Base-by-base conservation (phyloP, 371 early-diverging fungal species). In the Zopfochytrium polystomum region DNA sequence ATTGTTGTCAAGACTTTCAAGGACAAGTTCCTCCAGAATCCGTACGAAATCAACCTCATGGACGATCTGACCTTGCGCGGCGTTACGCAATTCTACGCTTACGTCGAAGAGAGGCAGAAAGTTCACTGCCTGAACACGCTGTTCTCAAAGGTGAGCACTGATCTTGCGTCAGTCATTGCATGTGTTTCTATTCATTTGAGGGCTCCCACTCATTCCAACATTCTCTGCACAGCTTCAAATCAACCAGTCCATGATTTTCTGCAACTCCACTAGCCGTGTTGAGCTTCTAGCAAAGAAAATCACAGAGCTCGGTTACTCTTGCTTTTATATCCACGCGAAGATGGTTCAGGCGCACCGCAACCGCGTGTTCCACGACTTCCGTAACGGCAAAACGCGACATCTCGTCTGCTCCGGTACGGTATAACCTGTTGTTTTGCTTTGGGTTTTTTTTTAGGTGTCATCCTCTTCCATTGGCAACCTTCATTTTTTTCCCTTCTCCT, bases 211-310 rank as follows among this genome's bases (percentile, higher is more conserved):
- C n/a, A n/a, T 29, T 34, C 11, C 35, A 45, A 32, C 18, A 34
- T 33, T 26, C 34, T 20, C 25, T 25, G 23, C 13, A 5, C 60
- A 74, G 88, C 86, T 99, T 23, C 93, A 95, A 85, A 91, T 99
- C 85, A 97, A 98, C 76, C 98, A 99, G 81, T 96, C 97, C 55
- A 96, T 99, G 65, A 98, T 99, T 70, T 99, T 98, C 76, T 97
- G 98, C 79, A 98, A 97, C 79, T 93, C 94, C 9, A 95, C 97
- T 33, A 90, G 91, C 78, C 93, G 96, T 33, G 99, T 98, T 7
- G 97, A 98, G 76, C 83, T 95, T 61, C 80, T 99, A 60, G 99
- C 98, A 47, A 90, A 91, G 73, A 98, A 96, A 73, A 98, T 99
- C 60, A 97, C 99, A 6, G 96, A 98, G 58, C 87, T 98, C 23